Percentiles rank a stretch among this genome's conserved stretches.
phyloP scores from a whole-genome alignment of 768 basidiomycete genomes.

The Hemileccinum rubropunctum region DNA sequence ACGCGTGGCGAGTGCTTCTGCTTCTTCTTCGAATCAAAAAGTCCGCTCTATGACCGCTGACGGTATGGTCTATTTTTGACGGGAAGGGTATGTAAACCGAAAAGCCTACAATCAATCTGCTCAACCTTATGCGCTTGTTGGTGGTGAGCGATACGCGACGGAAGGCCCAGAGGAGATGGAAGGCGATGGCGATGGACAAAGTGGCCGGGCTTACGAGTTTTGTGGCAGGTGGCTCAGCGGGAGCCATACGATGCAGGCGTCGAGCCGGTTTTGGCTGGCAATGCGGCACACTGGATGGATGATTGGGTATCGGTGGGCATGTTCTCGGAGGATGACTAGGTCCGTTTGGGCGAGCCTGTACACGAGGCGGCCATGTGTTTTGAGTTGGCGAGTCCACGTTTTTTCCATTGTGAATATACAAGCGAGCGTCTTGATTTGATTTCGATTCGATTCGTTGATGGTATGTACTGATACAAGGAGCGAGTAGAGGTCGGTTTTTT shows the following conservation, averaged over 20 bases:
- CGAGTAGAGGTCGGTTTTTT: background rate
- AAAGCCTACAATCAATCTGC: slow-evolving; percentile 36
- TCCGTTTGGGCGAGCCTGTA: background rate
- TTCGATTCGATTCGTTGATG: no score
- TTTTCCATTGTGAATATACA: background rate
- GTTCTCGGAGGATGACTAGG: slow-evolving; percentile 5
- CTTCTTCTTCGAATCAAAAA: slow-evolving; percentile 17
- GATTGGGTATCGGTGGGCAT: slow-evolving; percentile 36
- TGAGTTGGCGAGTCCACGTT: background rate
- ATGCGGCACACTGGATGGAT: slow-evolving; percentile 34
- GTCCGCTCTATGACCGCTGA: slow-evolving; percentile 34
- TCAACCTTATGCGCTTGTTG: slow-evolving; percentile 26
- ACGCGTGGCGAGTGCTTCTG: slow-evolving; percentile 27
- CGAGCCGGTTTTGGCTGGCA: slow-evolving; percentile 14
- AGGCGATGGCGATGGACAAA: background rate
- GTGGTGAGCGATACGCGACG: slow-evolving; percentile 15
- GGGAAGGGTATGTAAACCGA: background rate
- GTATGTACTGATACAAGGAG: no score
- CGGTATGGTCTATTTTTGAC: background rate
- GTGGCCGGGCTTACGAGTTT: slow-evolving; percentile 14
- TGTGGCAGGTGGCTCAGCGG: slow-evolving; percentile 26
- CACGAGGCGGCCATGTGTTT: background rate
- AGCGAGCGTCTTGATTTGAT: no score
- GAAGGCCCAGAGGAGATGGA: background rate
- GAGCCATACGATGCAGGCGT: slow-evolving; percentile 35